Percentiles rank a stretch among this genome's conserved stretches.
phyloP scores from a whole-genome alignment of 139 green algal species.

The Raphidocelis subcapitata region DNA sequence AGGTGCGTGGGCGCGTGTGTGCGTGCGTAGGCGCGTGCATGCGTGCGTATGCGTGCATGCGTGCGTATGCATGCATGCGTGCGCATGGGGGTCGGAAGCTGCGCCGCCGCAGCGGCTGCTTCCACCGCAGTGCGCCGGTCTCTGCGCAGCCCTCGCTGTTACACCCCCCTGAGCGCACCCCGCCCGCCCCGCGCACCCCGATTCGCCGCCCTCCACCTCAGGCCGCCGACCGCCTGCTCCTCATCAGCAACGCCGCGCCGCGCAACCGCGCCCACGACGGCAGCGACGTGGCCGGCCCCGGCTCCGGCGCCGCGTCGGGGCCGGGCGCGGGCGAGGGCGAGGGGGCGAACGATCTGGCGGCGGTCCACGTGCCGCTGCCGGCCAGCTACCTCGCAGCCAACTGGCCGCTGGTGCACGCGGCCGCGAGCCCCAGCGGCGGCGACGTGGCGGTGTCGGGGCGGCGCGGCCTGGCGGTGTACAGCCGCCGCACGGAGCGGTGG shows the following conservation, averaged over 20 bases:
- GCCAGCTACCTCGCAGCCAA: slow-evolving; percentile 62
- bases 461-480: slow-evolving; percentile 77
- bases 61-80: neutral
- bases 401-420: slow-evolving; percentile 63
- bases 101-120: neutral
- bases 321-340: neutral
- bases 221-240: slow-evolving; percentile 78
- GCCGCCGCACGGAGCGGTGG: slow-evolving; percentile 56
- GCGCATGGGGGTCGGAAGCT: too few relatives aligned
- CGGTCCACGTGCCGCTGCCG: slow-evolving; percentile 69
- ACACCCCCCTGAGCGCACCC: too few relatives aligned
- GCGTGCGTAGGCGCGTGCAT: neutral
- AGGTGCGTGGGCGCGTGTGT: slow-evolving; percentile 36
- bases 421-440: slow-evolving; percentile 49
- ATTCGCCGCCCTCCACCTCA: slow-evolving; percentile 9
- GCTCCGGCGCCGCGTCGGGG: slow-evolving; percentile 6
- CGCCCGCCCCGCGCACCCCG: too few relatives aligned
- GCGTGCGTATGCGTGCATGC: neutral
- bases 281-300: slow-evolving; percentile 17
- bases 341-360: slow-evolving; percentile 28
- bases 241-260: slow-evolving; percentile 62
- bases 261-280: slow-evolving; percentile 1
- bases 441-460: slow-evolving; percentile 87
- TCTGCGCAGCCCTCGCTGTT: neutral
- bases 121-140: too few relatives aligned